Evolutionary conservation across 2,329 filamentous ascomycete genomes (phyloP).

Genomic region (Aspergillus thermomutatus): DNA sequence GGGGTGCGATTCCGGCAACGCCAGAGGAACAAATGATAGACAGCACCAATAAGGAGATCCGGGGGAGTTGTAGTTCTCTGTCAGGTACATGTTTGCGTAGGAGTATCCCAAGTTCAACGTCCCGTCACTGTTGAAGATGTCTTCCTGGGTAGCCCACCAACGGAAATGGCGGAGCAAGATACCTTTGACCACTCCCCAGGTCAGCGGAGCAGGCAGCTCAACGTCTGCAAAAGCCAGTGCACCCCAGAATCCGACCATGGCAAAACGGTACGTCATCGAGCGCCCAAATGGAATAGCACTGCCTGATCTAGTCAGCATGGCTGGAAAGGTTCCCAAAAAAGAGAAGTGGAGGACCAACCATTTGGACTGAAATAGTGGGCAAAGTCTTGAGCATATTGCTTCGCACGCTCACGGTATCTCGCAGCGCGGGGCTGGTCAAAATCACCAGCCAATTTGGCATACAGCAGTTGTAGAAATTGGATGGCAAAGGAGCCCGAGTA

Average conservation of each 20-base stretch:
- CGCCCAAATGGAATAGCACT: slow-evolving; percentile 73
- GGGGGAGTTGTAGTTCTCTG: slow-evolving; percentile 80
- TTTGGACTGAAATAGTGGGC: slow-evolving; percentile 73
- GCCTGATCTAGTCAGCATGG: slow-evolving; percentile 28
- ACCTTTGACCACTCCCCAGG: slow-evolving; percentile 77
- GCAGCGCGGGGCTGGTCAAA: slow-evolving; percentile 62
- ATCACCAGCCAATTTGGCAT: slow-evolving; percentile 66
- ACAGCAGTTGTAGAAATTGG: slow-evolving; percentile 74
- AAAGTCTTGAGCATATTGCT: slow-evolving; percentile 65
- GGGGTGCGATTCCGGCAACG: slow-evolving; percentile 64
- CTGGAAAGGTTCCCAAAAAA: background rate
- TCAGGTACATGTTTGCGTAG: slow-evolving; percentile 77
- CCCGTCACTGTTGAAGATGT: slow-evolving; percentile 72
- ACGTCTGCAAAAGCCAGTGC: slow-evolving; percentile 72
- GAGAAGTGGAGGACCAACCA: slow-evolving; percentile 37
- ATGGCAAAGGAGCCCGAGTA: slow-evolving; percentile 82
- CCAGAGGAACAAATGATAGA: slow-evolving; percentile 71
- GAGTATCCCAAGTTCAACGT: slow-evolving; percentile 74
- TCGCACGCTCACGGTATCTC: slow-evolving; percentile 67
- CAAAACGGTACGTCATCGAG: slow-evolving; percentile 77
- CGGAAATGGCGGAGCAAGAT: slow-evolving; percentile 69
- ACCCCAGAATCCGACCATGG: slow-evolving; percentile 81
- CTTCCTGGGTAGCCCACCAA: slow-evolving; percentile 73
- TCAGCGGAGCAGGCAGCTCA: slow-evolving; percentile 67
- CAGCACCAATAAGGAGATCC: slow-evolving; percentile 74